These are phyloP conservation scores for Ilex paraguariensis DNA, from an alignment of 305 asterid species.

Conservation along the genomic window DNA sequence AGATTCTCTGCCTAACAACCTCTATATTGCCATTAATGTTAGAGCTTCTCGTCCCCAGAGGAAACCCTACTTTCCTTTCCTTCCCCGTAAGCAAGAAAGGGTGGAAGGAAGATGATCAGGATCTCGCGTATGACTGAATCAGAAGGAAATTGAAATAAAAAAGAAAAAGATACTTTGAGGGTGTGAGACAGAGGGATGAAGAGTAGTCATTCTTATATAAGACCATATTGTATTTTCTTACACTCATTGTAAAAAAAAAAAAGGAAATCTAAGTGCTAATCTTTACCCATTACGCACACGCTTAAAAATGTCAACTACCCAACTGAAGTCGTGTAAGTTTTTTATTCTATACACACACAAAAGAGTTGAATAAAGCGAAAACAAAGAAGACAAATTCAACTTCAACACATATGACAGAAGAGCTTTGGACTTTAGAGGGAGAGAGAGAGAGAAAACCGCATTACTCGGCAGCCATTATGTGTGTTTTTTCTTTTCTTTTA, in stretches of 20 bases:
- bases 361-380: not conserved
- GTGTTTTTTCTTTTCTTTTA: too few species aligned
- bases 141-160: too few species aligned
- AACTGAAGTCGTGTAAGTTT: not conserved
- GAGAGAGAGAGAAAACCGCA: not conserved
- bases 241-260: not conserved
- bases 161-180: too few species aligned
- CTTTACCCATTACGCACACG: not conserved
- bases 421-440: not conserved
- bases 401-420: constrained; percentile 30
- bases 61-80: too few species aligned
- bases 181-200: too few species aligned
- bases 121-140: too few species aligned
- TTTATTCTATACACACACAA: not conserved
- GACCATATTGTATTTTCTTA: too few species aligned
- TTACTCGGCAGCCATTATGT: not conserved
- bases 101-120: too few species aligned
- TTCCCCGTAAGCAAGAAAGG: too few species aligned
- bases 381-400: constrained; percentile 21
- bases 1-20: not conserved
- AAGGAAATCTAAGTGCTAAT: not conserved
- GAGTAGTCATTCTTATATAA: too few species aligned
- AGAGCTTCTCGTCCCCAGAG: too few species aligned
- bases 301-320: not conserved
- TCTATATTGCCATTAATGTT: too few species aligned